A percentile compares a stretch with the other conserved stretches of the same genome.
These are phyloP conservation scores for Cryphonectria naterciae DNA, from an alignment of 2,329 filamentous ascomycete genomes.

Conservation along the genomic window DNA sequence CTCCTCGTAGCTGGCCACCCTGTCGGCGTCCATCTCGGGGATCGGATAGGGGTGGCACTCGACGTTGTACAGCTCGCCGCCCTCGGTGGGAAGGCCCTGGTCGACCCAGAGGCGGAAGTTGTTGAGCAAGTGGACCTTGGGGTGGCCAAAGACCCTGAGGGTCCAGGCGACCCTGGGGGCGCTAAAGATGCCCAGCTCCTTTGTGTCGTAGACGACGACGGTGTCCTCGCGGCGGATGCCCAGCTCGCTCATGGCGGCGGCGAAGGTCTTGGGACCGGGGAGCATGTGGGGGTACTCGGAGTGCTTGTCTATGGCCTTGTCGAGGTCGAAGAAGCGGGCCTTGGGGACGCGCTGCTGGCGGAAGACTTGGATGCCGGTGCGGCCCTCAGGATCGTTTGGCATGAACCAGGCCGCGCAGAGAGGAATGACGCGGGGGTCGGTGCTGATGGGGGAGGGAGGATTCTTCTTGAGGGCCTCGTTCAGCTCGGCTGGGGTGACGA, in stretches of 20 bases:
- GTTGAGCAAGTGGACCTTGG: conserved; percentile 86
- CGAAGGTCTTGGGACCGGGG: conserved; percentile 78
- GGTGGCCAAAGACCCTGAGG: conserved; percentile 84
- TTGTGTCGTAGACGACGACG: conserved; percentile 91
- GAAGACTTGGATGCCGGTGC: conserved; percentile 81
- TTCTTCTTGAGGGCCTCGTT: conserved; percentile 81
- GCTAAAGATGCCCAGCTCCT: conserved; percentile 91
- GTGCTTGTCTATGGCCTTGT: conserved; percentile 83
- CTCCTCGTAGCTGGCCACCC: conserved; percentile 81
- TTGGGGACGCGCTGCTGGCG: conserved; percentile 82
- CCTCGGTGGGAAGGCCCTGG: conserved; percentile 78
- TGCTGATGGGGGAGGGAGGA: conserved; percentile 76
- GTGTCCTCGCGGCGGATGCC: conserved; percentile 87
- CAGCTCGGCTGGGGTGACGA: conserved; percentile 85
- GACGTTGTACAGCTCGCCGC: conserved; percentile 71
- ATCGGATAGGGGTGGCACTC: conserved; percentile 69
- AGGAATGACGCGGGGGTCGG: conserved; percentile 81
- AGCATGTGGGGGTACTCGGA: conserved; percentile 98
- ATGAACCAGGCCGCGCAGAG: conserved; percentile 96
- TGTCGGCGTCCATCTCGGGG: conserved; percentile 60
- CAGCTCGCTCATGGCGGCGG: conserved; percentile 83
- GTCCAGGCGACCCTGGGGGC: conserved; percentile 96
- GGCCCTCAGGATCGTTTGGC: conserved; percentile 75
- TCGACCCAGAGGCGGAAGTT: conserved; percentile 96
- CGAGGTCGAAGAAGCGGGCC: conserved; percentile 94